Percentiles rank a stretch among this genome's conserved stretches.
Evolutionary conservation across 129 eudicot genomes (phyloP).

Genomic region (Escallonia rubra): DNA sequence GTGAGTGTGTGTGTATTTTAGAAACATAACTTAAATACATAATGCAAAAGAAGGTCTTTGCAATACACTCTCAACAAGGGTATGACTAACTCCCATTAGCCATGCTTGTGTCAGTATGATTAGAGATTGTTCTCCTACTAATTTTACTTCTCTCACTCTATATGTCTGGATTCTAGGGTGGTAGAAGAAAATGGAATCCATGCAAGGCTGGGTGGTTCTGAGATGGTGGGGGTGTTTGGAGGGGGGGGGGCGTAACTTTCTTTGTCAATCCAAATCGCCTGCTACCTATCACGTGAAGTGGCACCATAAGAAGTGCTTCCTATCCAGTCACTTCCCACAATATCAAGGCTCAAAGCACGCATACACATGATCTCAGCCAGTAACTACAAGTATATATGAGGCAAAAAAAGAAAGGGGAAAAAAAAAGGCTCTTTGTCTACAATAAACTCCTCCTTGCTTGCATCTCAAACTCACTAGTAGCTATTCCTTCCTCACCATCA

Average conservation of each 20-base stretch:
- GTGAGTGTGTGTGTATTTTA: too few species aligned
- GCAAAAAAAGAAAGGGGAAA: not conserved
- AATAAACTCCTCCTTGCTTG: not conserved
- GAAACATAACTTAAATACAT: too few species aligned
- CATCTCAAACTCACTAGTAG: not conserved
- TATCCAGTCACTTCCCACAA: conserved; percentile 33
- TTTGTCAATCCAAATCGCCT: conserved; percentile 6
- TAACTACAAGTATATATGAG: not conserved
- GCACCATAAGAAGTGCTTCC: conserved; percentile 29
- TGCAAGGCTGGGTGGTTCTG: conserved; percentile 16
- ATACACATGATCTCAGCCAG: conserved; percentile 15
- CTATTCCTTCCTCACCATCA: not conserved
- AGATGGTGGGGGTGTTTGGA: too few species aligned
- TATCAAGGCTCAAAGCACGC: conserved; percentile 6
- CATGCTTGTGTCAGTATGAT: too few species aligned
- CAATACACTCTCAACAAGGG: too few species aligned
- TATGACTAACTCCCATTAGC: too few species aligned
- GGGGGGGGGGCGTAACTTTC: not conserved
- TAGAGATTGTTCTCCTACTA: too few species aligned
- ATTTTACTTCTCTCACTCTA: too few species aligned
- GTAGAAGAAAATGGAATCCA: conserved; percentile 9
- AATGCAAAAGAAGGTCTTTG: too few species aligned
- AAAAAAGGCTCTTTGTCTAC: not conserved
- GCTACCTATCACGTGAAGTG: conserved; percentile 55
- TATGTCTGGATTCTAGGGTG: too few species aligned